Evolutionary conservation across 371 early-diverging fungal species (phyloP).

Genomic region (Mortierella sp.): DNA sequence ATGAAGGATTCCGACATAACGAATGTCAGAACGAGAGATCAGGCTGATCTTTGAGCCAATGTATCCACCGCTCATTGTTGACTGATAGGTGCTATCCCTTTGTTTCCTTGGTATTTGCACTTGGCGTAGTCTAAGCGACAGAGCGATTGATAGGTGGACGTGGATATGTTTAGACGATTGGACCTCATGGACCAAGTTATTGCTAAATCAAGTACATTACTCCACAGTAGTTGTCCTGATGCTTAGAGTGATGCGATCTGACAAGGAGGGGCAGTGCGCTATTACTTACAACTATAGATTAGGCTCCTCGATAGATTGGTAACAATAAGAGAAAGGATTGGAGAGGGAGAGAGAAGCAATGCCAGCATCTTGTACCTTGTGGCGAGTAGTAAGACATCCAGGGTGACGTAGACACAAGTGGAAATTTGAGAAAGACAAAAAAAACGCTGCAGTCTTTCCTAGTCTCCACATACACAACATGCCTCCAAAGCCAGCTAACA

Average conservation of each 20-base stretch:
- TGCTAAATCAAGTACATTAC: not conserved
- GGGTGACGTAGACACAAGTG: not conserved
- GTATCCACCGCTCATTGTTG: constrained; percentile 74
- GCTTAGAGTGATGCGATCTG: not conserved
- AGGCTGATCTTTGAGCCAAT: constrained; percentile 85
- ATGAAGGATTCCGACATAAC: constrained; percentile 92
- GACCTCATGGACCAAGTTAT: constrained; percentile 3
- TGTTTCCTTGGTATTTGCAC: constrained; percentile 1
- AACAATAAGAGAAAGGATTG: not conserved
- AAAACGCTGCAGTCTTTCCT: not conserved
- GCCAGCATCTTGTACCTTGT: no score
- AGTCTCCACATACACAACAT: constrained; percentile 7
- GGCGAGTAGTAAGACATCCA: not conserved
- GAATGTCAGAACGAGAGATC: constrained; percentile 91
- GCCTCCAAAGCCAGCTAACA: constrained; percentile 48
- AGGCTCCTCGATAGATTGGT: not conserved
- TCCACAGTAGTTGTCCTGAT: not conserved
- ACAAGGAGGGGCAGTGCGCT: not conserved
- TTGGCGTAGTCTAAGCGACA: constrained; percentile 2
- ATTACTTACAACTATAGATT: constrained; percentile 5
- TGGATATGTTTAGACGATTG: constrained; percentile 7
- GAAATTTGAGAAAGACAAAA: not conserved
- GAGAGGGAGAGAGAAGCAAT: not conserved
- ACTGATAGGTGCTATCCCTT: not conserved
- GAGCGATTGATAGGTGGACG: not conserved